Evolutionary conservation across 148 eudicot species (phyloP), one percentile per base, ranked within the genome.

Genomic region (Silene latifolia): DNA sequence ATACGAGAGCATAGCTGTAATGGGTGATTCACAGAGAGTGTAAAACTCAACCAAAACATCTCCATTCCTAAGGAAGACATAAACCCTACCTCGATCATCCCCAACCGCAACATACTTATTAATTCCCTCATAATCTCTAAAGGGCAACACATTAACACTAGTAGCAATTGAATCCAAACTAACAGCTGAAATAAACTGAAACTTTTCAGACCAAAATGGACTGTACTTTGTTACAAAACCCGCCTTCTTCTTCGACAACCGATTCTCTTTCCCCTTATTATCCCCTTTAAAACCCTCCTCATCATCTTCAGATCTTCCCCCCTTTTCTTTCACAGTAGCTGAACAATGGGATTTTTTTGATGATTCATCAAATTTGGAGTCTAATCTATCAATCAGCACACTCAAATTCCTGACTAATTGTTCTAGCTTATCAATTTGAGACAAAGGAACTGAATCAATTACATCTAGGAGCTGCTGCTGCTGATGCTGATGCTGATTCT

Each of bases 51-150:
- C 78, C 78, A 82, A 65, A 75, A 92, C 85, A 78, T 96, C 94
- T 42, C 98, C 98, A 80, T 78, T 82, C 62, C 84, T 86, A 39
- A 83, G 70, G 63, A 96, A 85, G 18, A 90, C 82, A 74, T 83
- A 85, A 58, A 96, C 87, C 39, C 83, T 84, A 5, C 99, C 99
- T 24, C 65, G 69, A 72, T 89, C 83, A 81, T 92, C 97, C 21
- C 98, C 99, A 5, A 96, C 87, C 0, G 89, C 97, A 11, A 92
- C 74, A 82, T 92, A 96, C 87, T 96, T 96, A 29, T 85, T 90
- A 15, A 80, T 24, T 8, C 97, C 97, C 77, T 96, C 99, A 54
- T 25, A 82, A 86, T 96, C 98, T 56, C 81, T 75, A 67, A 86
- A 85, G 4, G 99, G 98, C 78, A 96, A 82, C 11, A 92, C 82